phyloP scores from a whole-genome alignment of 768 basidiomycete genomes.

The Amanita molliuscula region DNA sequence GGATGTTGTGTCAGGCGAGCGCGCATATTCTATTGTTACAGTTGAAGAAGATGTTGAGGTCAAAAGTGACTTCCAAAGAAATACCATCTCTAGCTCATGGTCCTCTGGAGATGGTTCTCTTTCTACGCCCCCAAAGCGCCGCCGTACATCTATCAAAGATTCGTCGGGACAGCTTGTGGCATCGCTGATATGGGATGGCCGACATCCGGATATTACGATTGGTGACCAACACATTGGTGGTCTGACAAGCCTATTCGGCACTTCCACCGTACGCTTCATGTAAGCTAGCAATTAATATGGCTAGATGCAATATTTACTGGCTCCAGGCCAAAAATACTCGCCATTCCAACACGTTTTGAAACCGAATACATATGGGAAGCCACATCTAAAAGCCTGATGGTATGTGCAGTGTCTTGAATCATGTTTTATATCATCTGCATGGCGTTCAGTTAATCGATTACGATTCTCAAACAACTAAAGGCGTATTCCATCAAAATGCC shows the following conservation, averaged over 20 bases:
- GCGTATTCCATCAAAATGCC: constrained; percentile 39
- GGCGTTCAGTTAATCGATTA: constrained; percentile 38
- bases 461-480: constrained; percentile 37
- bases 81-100: constrained; percentile 4
- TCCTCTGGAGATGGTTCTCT: constrained; percentile 11
- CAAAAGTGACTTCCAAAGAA: not conserved
- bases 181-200: constrained; percentile 42
- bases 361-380: constrained; percentile 52
- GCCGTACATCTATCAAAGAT: constrained; percentile 33
- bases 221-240: constrained; percentile 40
- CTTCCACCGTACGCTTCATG: constrained; percentile 44
- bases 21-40: constrained; percentile 41
- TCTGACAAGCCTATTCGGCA: constrained; percentile 47
- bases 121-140: constrained; percentile 10
- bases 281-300: constrained; percentile 17
- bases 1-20: constrained; percentile 39
- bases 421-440: constrained; percentile 6
- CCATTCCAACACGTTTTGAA: constrained; percentile 53
- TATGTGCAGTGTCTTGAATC: constrained; percentile 16
- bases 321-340: constrained; percentile 45
- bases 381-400: constrained; percentile 40
- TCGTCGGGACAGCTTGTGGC: constrained; percentile 30
- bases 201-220: constrained; percentile 41
- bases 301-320: constrained; percentile 2
- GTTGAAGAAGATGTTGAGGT: constrained; percentile 13